Base-by-base conservation (phyloP, 352 stramenopile species). In the Pythium chondricola region DNA sequence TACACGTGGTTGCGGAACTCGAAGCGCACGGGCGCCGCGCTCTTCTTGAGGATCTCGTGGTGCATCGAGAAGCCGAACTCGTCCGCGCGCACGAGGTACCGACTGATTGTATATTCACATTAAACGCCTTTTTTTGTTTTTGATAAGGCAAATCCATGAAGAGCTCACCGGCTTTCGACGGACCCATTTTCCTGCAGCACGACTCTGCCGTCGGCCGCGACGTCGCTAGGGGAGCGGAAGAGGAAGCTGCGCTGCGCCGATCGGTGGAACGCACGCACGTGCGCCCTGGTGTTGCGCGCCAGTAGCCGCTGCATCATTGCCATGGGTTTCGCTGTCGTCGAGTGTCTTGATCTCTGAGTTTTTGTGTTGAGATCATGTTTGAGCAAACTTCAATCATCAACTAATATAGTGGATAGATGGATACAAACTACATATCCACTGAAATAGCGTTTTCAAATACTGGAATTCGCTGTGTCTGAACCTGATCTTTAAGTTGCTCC, bases 1-100 rank as follows among this genome's bases (percentile, higher is more conserved):
- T 77, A 85, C 45, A 88, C 79, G 61, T 91, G 79, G 53, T 88
- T 91, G 51, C 68, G 63, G 56, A 87, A 91, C 48, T 75, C 67
- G 17, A 91, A 67, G 14, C 62, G 68, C 50, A 83, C 71, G 6
- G 64, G 46, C 20, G 26, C 30, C 4, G 37, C 13, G 26, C 68
- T 69, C 44, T 85, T 83, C 44, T 71, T 67, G 14, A 91, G 62
- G 22, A 87, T 54, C 32, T 88, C 79, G 21, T 85, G 79, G 61
- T 91, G 79, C 55, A 91, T 30, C 13, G 79, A 91, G 58, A 91
- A 91, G 29, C 79, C 79, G 36, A 62, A 81, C 35, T 72, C 79
- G 44, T 91, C 76, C n/a, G 60, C 63, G 29, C 76, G 79, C 43
- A 90, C 65, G 5, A 90, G 39, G 50, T 85, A 83, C 40, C 78